Conservation (phyloP, 2,329 filamentous ascomycete species). For the Microdochium bolleyi region DNA sequence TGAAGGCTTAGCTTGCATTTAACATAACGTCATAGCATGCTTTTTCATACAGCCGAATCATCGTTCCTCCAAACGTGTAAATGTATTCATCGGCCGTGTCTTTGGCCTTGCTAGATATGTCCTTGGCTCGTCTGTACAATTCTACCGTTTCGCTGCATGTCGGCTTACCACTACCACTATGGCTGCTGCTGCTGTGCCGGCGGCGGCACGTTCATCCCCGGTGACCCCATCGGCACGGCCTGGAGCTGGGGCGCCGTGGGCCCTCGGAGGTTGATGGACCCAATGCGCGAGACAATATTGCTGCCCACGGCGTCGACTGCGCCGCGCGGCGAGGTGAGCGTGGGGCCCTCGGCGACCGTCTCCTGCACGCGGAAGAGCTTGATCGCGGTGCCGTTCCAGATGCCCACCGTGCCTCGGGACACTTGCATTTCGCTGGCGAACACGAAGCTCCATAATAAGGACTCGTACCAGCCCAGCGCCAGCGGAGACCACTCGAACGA, state of each 20-base stretch:
- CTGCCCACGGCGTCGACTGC: slow-evolving; percentile 91
- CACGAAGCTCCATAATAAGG: slow-evolving; percentile 85
- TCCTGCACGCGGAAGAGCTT: slow-evolving; percentile 87
- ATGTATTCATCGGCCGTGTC: no score
- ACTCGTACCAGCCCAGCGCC: slow-evolving; percentile 92
- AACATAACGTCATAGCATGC: no score
- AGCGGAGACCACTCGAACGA: slow-evolving; percentile 92
- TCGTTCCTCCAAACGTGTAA: no score
- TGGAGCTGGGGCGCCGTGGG: slow-evolving; percentile 13
- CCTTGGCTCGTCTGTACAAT: no score
- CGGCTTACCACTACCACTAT: background rate
- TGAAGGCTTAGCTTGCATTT: no score
- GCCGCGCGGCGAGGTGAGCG: slow-evolving; percentile 74
- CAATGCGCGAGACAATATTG: slow-evolving; percentile 80
- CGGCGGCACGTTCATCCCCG: background rate
- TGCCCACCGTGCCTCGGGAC: slow-evolving; percentile 76
- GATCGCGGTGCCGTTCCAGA: slow-evolving; percentile 89
- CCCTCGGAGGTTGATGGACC: slow-evolving; percentile 65
- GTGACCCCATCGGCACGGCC: background rate
- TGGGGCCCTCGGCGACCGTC: slow-evolving; percentile 70
- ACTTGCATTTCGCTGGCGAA: slow-evolving; percentile 87
- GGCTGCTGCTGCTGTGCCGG: background rate
- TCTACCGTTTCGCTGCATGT: no score
- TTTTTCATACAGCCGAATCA: no score
- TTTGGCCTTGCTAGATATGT: no score